A percentile compares a stretch with the other conserved stretches of the same genome.
Evolutionary conservation across 2,329 filamentous ascomycete species (phyloP).

Genomic region (Beauveria sp.): DNA sequence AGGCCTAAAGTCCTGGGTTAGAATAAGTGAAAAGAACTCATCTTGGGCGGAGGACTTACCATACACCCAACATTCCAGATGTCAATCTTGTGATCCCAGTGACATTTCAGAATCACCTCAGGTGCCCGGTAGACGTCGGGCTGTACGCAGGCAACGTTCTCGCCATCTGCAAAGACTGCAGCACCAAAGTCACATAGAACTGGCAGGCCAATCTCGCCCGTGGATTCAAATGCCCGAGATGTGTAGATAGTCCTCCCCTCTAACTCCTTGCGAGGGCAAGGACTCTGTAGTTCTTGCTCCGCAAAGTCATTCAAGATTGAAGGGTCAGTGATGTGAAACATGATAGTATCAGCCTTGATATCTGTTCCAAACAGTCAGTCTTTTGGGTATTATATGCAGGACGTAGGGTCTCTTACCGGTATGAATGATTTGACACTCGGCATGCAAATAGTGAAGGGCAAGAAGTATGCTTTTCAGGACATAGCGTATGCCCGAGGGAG

Average conservation of each 20-base stretch:
- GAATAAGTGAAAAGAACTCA: too few species aligned
- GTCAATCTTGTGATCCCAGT: background rate
- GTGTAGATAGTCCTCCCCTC: background rate
- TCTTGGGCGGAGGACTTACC: background rate
- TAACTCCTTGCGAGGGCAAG: background rate
- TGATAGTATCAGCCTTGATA: background rate
- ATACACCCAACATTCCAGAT: constrained; percentile 1
- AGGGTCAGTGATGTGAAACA: background rate
- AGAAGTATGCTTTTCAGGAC: constrained; percentile 25
- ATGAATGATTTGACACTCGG: constrained; percentile 34
- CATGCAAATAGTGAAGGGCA: constrained; percentile 33
- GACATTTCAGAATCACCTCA: background rate
- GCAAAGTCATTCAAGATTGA: background rate
- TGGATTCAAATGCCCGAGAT: background rate
- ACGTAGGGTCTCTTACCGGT: constrained; percentile 22
- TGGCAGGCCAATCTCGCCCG: background rate
- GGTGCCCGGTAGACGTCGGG: background rate
- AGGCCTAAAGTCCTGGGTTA: background rate
- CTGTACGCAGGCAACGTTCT: background rate
- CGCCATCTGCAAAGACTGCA: background rate
- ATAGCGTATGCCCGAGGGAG: background rate
- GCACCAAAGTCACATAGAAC: background rate
- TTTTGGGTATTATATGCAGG: background rate
- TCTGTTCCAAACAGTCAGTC: background rate
- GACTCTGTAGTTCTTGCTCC: background rate